Percentiles rank a stretch among this genome's conserved stretches.
These are phyloP conservation scores for Batrachochytrium dendrobatidis DNA, from an alignment of 371 early-diverging fungal genomes.

Conservation along the genomic window DNA sequence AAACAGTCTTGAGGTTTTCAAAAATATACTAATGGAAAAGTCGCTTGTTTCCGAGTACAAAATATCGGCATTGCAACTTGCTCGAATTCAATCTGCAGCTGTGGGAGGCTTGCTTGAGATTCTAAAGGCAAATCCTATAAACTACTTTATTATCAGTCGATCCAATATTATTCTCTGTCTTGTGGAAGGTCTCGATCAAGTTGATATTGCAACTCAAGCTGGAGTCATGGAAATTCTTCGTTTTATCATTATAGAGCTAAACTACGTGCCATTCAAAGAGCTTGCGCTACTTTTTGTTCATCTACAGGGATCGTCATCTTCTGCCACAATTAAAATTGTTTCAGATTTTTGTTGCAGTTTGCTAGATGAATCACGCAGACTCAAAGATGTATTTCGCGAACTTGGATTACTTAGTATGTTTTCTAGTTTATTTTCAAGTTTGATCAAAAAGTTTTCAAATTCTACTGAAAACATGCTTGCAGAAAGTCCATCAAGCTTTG, in stretches of 20 bases:
- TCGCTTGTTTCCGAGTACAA: neutral
- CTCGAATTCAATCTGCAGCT: neutral
- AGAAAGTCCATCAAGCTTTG: neutral
- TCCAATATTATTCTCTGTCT: slow-evolving; percentile 47
- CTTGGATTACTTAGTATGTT: slow-evolving; percentile 59
- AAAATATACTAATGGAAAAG: neutral
- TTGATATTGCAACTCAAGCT: slow-evolving; percentile 8
- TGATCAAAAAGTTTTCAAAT: slow-evolving; percentile 43
- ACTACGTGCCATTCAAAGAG: slow-evolving; percentile 57
- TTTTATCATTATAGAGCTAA: slow-evolving; percentile 53
- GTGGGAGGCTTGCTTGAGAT: neutral
- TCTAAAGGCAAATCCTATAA: slow-evolving; percentile 31
- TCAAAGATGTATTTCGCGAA: slow-evolving; percentile 52
- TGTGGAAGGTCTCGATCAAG: slow-evolving; percentile 1
- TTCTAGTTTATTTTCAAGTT: slow-evolving; percentile 7
- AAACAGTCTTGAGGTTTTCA: neutral
- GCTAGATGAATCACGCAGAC: slow-evolving; percentile 41
- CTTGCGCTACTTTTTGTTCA: neutral
- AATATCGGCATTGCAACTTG: too few relatives aligned
- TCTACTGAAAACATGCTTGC: neutral
- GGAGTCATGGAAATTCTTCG: slow-evolving; percentile 48
- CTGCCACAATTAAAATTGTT: slow-evolving; percentile 44
- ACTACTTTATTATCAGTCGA: slow-evolving; percentile 49
- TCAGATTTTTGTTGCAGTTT: slow-evolving; percentile 42
- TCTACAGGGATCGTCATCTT: slow-evolving; percentile 41